Evolutionary conservation across 2,329 filamentous ascomycete species (phyloP).

Genomic region (Neonectria punicea): DNA sequence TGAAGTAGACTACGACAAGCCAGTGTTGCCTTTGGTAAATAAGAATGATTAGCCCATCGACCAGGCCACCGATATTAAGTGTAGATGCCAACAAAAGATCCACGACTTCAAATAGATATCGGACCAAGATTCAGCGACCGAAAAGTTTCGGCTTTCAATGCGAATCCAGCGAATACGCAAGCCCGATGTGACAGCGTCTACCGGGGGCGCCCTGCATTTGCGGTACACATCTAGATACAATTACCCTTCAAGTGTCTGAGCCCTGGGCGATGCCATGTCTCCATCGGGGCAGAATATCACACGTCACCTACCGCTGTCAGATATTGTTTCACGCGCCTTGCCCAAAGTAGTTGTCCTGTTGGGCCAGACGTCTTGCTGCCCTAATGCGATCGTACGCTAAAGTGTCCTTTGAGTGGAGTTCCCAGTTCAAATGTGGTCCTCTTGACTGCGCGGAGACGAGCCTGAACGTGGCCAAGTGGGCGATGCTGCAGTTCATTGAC

Average conservation of each 20-base stretch:
- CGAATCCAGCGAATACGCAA: not conserved
- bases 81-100: not conserved
- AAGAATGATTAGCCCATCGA: not conserved
- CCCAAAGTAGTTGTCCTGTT: not conserved
- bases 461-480: not conserved
- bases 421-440: constrained; percentile 1
- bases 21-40: not conserved
- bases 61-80: not conserved
- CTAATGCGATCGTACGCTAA: not conserved
- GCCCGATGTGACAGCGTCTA: not conserved
- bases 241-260: not conserved
- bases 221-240: not conserved
- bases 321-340: not conserved
- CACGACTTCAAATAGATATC: not conserved
- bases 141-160: not conserved
- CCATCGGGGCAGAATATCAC: not conserved
- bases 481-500: not conserved
- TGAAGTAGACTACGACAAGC: not conserved
- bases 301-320: not conserved
- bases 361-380: constrained; percentile 2
- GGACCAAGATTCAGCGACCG: not conserved
- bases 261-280: not conserved
- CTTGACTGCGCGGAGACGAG: constrained; percentile 1
- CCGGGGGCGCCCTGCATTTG: not conserved
- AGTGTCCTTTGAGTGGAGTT: not conserved